A percentile compares a stretch with the other conserved stretches of the same genome.
Conservation (phyloP, 2,329 filamentous ascomycete species). For the Coniosporium tulheliwenetii region DNA sequence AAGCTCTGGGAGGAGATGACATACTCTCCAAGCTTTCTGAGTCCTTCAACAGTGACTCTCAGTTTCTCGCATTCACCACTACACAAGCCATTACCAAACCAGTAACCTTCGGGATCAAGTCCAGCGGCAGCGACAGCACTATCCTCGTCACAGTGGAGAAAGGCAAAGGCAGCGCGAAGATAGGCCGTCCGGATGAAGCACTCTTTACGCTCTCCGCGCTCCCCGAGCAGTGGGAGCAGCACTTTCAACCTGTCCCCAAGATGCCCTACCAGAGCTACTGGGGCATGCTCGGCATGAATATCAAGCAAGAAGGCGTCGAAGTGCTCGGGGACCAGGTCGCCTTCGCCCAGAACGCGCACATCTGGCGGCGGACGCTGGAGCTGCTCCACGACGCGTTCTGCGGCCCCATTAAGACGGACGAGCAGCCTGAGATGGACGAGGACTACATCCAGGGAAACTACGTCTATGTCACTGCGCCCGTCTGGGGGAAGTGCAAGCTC, state of each 20-base stretch:
- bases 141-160: slow-evolving; percentile 14
- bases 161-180: slow-evolving; percentile 10
- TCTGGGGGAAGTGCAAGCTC: slow-evolving; percentile 33
- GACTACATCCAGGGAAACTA: slow-evolving; percentile 33
- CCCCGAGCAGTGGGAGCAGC: slow-evolving; percentile 30
- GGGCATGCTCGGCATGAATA: slow-evolving; percentile 29
- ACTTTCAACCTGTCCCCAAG: slow-evolving; percentile 26
- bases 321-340: slow-evolving; percentile 29
- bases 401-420: slow-evolving; percentile 25
- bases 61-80: too few relatives aligned
- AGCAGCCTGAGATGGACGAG: slow-evolving; percentile 19
- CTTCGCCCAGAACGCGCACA: slow-evolving; percentile 29
- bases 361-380: slow-evolving; percentile 32
- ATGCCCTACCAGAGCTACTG: slow-evolving; percentile 30
- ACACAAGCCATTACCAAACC: too few relatives aligned
- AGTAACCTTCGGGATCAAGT: too few relatives aligned
- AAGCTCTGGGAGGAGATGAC: too few relatives aligned
- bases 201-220: slow-evolving; percentile 24
- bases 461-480: slow-evolving; percentile 27
- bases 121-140: too few relatives aligned
- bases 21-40: too few relatives aligned
- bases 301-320: slow-evolving; percentile 31
- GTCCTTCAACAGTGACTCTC: too few relatives aligned
- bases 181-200: slow-evolving; percentile 9
- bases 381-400: slow-evolving; percentile 31